These are phyloP conservation scores for Acacia crassicarpa DNA, from an alignment of 306 rosid genomes.

Conservation along the genomic window DNA sequence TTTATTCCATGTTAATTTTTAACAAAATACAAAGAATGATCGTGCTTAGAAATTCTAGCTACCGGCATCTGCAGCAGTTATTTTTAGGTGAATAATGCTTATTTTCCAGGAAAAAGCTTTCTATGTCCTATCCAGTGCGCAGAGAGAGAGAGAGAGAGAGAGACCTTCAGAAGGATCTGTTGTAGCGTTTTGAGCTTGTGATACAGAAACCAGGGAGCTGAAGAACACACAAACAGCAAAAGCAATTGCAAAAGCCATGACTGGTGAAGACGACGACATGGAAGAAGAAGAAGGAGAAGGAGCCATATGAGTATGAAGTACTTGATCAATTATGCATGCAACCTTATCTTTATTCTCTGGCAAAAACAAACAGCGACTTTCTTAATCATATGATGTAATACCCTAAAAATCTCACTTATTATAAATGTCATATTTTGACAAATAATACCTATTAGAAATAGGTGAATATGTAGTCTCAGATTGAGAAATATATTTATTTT, in stretches of 20 bases:
- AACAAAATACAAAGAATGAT: not conserved
- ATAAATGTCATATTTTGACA: no score
- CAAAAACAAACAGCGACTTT: not conserved
- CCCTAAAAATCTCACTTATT: no score
- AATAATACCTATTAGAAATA: no score
- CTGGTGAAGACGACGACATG: not conserved
- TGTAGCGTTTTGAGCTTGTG: constrained; percentile 46
- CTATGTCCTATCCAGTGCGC: no score
- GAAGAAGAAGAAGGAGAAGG: not conserved
- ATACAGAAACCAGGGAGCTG: not conserved
- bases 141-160: not conserved
- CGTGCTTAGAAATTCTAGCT: not conserved
- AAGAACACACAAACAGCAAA: constrained; percentile 22
- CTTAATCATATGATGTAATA: not conserved
- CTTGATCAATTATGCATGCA: no score
- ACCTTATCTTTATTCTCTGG: not conserved
- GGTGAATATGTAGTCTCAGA: no score
- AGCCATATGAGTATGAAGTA: not conserved
- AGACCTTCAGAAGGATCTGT: constrained; percentile 69
- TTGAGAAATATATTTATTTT: no score
- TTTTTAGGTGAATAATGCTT: no score
- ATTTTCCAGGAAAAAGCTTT: no score
- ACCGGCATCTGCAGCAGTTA: not conserved
- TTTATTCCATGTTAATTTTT: not conserved
- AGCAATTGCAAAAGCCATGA: constrained; percentile 4